Percentiles rank a stretch among this genome's conserved stretches.
Evolutionary conservation across 495 filamentous ascomycete species (phyloP).

Genomic region (Wilcoxina mikolae): DNA sequence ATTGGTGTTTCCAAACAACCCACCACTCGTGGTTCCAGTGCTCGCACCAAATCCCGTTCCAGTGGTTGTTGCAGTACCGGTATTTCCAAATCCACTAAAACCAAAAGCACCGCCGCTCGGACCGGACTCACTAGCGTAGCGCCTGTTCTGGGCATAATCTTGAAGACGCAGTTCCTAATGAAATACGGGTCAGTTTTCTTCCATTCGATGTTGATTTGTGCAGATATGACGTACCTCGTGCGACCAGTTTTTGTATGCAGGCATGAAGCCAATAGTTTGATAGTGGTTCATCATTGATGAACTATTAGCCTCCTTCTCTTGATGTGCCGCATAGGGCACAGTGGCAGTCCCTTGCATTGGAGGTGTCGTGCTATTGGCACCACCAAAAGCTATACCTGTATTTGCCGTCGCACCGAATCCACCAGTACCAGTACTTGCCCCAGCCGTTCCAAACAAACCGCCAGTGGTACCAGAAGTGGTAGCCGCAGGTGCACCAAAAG

Average conservation of each 20-base stretch:
- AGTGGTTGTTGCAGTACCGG: slow-evolving; percentile 10
- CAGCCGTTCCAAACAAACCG: slow-evolving; percentile 29
- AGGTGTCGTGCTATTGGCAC: slow-evolving; percentile 17
- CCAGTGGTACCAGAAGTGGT: slow-evolving; percentile 33
- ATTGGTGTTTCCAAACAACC: slow-evolving; percentile 34
- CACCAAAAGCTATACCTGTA: slow-evolving; percentile 35
- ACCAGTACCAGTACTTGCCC: slow-evolving; percentile 37
- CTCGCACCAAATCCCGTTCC: slow-evolving; percentile 16
- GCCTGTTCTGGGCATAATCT: slow-evolving; percentile 78
- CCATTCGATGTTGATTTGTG: too few relatives aligned
- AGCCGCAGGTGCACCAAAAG: slow-evolving; percentile 35
- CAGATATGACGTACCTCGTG: slow-evolving; percentile 52
- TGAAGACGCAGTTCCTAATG: slow-evolving; percentile 61
- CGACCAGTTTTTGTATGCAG: slow-evolving; percentile 74
- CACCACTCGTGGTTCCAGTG: slow-evolving; percentile 30
- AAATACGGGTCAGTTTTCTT: slow-evolving; percentile 14
- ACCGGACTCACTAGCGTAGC: slow-evolving; percentile 63
- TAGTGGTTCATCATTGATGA: slow-evolving; percentile 44
- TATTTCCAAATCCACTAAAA: slow-evolving; percentile 42
- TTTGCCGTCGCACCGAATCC: slow-evolving; percentile 34
- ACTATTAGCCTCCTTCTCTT: slow-evolving; percentile 63
- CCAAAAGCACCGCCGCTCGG: slow-evolving; percentile 58
- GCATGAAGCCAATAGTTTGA: slow-evolving; percentile 77
- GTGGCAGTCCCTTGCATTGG: slow-evolving; percentile 53
- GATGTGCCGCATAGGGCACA: slow-evolving; percentile 54